phyloP scores from a whole-genome alignment of 164 flowering plant species.

The Chimonanthus salicifolius region DNA sequence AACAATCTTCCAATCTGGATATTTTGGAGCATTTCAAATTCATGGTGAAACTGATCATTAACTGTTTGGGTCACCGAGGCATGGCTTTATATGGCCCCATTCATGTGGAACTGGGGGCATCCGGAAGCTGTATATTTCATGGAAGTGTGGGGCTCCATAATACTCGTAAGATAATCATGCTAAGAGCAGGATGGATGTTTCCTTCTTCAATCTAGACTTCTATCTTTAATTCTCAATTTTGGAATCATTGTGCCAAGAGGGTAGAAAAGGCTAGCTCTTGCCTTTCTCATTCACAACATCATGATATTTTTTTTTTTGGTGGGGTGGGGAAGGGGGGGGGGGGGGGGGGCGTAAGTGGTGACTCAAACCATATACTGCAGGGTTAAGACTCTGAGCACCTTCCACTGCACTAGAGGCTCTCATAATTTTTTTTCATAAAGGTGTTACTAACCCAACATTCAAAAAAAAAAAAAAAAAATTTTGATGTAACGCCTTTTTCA shows the following conservation, averaged over 20 bases:
- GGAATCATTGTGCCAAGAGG: neutral
- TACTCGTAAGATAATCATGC: neutral
- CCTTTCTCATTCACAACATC: neutral
- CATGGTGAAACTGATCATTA: neutral
- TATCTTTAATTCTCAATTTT: too few species aligned
- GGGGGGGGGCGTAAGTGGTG: too few species aligned
- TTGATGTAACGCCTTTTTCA: conserved; percentile 12
- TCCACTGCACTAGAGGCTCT: neutral
- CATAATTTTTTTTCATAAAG: neutral
- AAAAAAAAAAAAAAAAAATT: neutral
- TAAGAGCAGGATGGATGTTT: neutral
- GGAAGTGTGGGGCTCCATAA: neutral
- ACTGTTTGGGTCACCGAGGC: neutral
- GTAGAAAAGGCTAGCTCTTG: neutral
- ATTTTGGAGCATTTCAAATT: neutral
- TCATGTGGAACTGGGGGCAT: neutral
- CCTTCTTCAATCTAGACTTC: neutral
- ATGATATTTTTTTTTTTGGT: neutral
- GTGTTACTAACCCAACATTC: too few species aligned
- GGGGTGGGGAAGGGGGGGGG: too few species aligned
- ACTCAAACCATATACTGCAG: too few species aligned
- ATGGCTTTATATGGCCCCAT: neutral
- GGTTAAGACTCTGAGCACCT: too few species aligned
- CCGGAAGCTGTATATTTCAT: neutral
- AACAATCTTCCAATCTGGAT: neutral